Base-by-base conservation (phyloP, 192 early-diverging fungal species). In the Gryganskiella cystojenkinii region DNA sequence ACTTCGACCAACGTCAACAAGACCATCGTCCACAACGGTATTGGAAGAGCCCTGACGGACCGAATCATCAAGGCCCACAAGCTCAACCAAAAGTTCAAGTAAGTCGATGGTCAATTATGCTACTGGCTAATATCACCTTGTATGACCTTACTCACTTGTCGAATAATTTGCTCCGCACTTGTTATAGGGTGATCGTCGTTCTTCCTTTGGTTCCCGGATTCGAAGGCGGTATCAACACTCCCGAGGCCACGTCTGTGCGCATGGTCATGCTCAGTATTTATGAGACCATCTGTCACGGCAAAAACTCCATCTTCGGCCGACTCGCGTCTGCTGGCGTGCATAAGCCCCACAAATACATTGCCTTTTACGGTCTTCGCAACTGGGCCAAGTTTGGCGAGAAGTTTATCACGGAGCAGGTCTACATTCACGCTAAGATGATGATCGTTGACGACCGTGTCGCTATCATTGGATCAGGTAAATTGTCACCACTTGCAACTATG, bases 401-500 rank as follows among this genome's bases (percentile, higher is more conserved):
- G 40, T 88, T 80, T 68, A 87, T 94, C 4, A 92, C 93, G 0
- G 95, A 96, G 67, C 89, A 92, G 66, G 87, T 96, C 13, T 96
- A 96, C 70, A 90, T 96, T 46, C 95, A 96, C 82, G 88, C 93
- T 62, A 92, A 95, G 82, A 85, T 93, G 52, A 91, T 96, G 90
- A 92, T 96, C 63, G 91, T 94, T 19, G 95, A 96, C 62, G 95
- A 96, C 71, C 85, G 87, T 10, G 83, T 86, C 30, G 93, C 90
- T 24, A 88, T 96, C 25, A 90, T 92, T 70, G 95, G 95, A 3
- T 93, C 92, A 25, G 88, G 81, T 79, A 66, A 37, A 2, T 25
- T 10, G 34, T 43, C 42, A 4, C n/a, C n/a, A n/a, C n/a, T n/a
- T n/a, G n/a, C n/a, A 8, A 3, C 17, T 46, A 3, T 24, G 20